Conservation (phyloP, 2,329 filamentous ascomycete species). For the Mollisia scopiformis region DNA sequence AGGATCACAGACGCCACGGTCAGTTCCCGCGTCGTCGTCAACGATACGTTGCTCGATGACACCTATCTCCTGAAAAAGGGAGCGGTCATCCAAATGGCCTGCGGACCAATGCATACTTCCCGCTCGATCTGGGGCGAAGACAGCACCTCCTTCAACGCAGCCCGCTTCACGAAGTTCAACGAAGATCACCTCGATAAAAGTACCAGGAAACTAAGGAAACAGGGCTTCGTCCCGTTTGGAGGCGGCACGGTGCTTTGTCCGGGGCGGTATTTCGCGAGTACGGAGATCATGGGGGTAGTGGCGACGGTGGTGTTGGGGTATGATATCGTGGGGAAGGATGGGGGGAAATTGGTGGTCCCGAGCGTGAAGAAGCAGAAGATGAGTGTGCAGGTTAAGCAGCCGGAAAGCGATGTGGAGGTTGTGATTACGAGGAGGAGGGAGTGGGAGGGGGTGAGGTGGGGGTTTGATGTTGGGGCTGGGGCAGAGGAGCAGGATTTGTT, state of each 20-base stretch:
- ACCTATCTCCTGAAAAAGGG: conserved; percentile 46
- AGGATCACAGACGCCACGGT: conserved; percentile 42
- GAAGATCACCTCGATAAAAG: conserved; percentile 16
- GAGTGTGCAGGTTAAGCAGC: conserved; percentile 20
- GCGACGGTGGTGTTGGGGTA: conserved; percentile 37
- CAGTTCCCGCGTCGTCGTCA: conserved; percentile 42
- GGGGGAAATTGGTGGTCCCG: conserved; percentile 6
- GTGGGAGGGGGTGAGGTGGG: conserved; percentile 26
- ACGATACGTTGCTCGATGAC: conserved; percentile 45
- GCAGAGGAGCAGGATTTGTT: not conserved
- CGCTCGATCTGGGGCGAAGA: conserved; percentile 46
- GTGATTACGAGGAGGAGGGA: conserved; percentile 22
- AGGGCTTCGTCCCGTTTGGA: conserved; percentile 40
- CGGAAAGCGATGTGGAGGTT: conserved; percentile 14
- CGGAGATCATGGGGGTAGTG: conserved; percentile 40
- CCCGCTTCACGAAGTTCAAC: conserved; percentile 39
- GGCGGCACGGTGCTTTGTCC: conserved; percentile 42
- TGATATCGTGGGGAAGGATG: conserved; percentile 24
- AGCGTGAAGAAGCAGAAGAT: conserved; percentile 13
- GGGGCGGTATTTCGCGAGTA: conserved; percentile 41
- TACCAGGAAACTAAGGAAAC: conserved; percentile 13
- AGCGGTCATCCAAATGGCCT: conserved; percentile 45
- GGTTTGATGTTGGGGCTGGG: conserved; percentile 5
- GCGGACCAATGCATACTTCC: conserved; percentile 45
- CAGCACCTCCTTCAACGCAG: conserved; percentile 42